Base-by-base conservation (phyloP, 1,139 yeast genomes). In the Blastobotrys indianensis region DNA sequence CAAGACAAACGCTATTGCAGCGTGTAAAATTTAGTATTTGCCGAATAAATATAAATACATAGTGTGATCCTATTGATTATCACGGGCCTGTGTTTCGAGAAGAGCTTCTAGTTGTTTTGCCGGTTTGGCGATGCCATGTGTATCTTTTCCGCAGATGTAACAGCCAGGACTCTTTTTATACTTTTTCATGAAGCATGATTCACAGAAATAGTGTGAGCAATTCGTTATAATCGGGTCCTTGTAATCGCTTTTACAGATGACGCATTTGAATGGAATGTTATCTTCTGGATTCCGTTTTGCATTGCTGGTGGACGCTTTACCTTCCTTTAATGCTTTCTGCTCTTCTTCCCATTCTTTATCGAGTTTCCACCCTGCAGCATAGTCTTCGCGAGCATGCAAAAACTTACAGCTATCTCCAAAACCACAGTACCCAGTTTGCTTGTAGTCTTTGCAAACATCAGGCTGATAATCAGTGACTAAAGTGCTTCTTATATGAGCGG, bases 391-490 rank as follows among this genome's bases (percentile, higher is more conserved):
- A 10, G 85, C 77, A 61, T 94, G 98, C 29, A 92, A 65, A 63
- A 94, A 94, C 67, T 92, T 94, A 69, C 99, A 94, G n/a, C 94
- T 83, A 59, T 94, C 98, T 7, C 99, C 99, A 62, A 83, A 94
- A 4, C 97, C 97, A 72, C 98, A 94, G 61, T 80, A 90, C 0
- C 98, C 98, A 0, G 95, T 90, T 56, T 84, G 87, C 50, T 81
- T 77, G 64, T 77, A 94, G 63, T 94, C 97, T 59, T 92, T 94
- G 62, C 98, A 94, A 2, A 94, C 83, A 61, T 92, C 97, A 0
- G 95, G 94, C 60, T 87, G 96, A 62, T 83, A 92, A 59, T 92
- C 98, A 32, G 85, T 76, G n/a, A 82, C 70, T 1, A 86, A 79
- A 0, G 92, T 84, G n/a, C 82, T 74, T 43, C 79, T 72, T 31